phyloP scores from a whole-genome alignment of 768 basidiomycete species.

The Clitopilus hobsonii region DNA sequence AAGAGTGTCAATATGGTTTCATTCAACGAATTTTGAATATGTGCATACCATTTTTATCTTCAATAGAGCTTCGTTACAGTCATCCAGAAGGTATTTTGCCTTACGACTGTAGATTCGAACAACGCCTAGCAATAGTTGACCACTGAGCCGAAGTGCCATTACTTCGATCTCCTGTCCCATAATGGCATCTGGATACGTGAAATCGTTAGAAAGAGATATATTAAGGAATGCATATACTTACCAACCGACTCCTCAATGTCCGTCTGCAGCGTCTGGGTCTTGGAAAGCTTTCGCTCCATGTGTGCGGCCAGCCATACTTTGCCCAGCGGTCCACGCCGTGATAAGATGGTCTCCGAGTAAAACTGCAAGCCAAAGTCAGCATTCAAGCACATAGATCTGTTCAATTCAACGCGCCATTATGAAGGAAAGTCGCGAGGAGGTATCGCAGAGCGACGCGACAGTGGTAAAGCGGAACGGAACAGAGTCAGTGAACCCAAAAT shows the following conservation, averaged over 20 bases:
- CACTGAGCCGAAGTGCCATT: constrained; percentile 95
- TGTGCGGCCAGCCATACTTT: constrained; percentile 99
- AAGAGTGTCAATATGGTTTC: constrained; percentile 4
- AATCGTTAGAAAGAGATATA: not conserved
- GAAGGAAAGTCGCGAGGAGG: constrained; percentile 15
- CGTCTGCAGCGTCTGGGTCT: constrained; percentile 89
- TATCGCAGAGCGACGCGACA: constrained; percentile 17
- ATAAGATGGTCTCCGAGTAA: constrained; percentile 91
- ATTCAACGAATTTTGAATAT: not conserved
- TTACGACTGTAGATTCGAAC: constrained; percentile 97
- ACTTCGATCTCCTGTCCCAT: constrained; percentile 89
- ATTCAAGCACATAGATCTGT: too few species aligned
- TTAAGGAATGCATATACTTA: constrained; percentile 27
- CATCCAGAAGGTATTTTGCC: constrained; percentile 95
- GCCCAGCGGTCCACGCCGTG: constrained; percentile 89
- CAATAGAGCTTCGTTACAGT: constrained; percentile 93
- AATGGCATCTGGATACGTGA: constrained; percentile 63
- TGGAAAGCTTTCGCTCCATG: constrained; percentile 97
- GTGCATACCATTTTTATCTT: constrained; percentile 88
- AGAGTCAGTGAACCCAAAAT: constrained; percentile 6
- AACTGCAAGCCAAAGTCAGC: constrained; percentile 44
- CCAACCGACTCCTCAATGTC: constrained; percentile 94
- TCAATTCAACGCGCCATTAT: constrained; percentile 25
- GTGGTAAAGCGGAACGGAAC: constrained; percentile 14
- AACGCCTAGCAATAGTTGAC: constrained; percentile 93